Base-by-base conservation (phyloP, 176 grass and related monocot species). In the Cymbopogon citratus region DNA sequence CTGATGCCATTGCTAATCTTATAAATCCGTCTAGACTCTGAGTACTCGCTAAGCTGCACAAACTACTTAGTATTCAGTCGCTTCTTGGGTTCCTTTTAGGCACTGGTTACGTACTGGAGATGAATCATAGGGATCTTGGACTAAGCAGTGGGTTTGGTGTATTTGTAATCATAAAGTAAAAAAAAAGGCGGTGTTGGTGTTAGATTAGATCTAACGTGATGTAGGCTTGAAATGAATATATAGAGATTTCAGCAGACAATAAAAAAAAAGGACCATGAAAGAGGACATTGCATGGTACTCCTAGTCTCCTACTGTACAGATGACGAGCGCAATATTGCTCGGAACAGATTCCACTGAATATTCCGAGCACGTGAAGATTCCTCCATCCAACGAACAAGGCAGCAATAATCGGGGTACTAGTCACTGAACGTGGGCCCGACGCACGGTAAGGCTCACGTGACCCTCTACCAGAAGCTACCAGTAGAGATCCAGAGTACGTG, bases 391-490 rank as follows among this genome's bases (percentile, higher is more conserved):
- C 31, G 7, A n/a, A 8, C 6, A 54, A 15, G 48, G 1, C 48
- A 54, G 7, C 54, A 81, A 44, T 5, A 63, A 66, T 65, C 28
- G 6, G 19, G 7, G 12, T 4, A n/a, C 29, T 7, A 19, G 14
- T 15, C 74, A 71, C 73, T 63, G 64, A 12, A 69, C 35, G 12
- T 14, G 85, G 79, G 52, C 52, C 79, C 85, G 29, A 23, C 35
- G 3, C 12, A 16, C 16, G 27, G 79, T 19, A 3, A 40, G 73
- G 61, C 41, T 10, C 86, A 87, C 80, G 80, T 83, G 80, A 78
- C 33, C 23, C 33, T 45, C 45, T 54, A 34, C 9, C 31, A 33
- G 31, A 33, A 33, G 31, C 31, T 33, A 33, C 73, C 64, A 25
- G 79, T 27, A 77, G 76, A 9, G 9, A n/a, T 3, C 12, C 0